Evolutionary conservation across 331 rosid genomes (phyloP), one percentile per base, ranked within the genome.

Genomic region (Phaseolus coccineus): DNA sequence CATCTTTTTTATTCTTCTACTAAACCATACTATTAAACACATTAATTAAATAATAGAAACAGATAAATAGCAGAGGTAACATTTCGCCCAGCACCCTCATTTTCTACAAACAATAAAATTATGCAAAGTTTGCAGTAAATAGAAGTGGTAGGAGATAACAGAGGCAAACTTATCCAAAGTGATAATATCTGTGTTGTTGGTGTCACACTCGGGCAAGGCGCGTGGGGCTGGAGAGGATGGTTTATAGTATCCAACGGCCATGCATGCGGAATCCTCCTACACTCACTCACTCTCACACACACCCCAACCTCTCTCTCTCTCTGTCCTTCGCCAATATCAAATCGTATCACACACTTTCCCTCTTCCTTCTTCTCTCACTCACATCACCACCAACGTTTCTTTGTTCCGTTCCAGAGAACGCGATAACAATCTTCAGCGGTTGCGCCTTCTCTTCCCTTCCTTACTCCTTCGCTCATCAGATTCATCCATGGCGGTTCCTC

Each of bases 401-500:
- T 79, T 77, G 51, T 11, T 53, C 68, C 14, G 51, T 46, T 53
- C 27, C 57, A 16, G 53, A 47, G 3, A 37, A 15, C 55, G 19
- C 53, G 5, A 52, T 2, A 6, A 53, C 8, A 77, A 9, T 81
- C 77, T 67, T 9, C 28, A 9, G 12, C 55, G 19, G 8, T 25
- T 35, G 28, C 16, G 28, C 27, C 16, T 13, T 47, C 51, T 70
- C 63, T 31, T 14, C 61, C 30, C 27, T 8, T 83, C 65, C n/a
- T 30, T 13, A 24, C 44, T 61, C 56, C 57, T 70, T 71, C 53
- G 3, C 14, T 37, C 0, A 3, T 8, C 62, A 11, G 27, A 81
- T 59, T 48, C n/a, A 69, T 52, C 86, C 84, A 93, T 94, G 97
- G 94, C 89, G 78, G 89, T 79, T 78, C 9, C 92, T 79, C 83